Evolutionary conservation across 2,329 filamentous ascomycete species (phyloP), one percentile per base, ranked within the genome.

Genomic region (Hypocrella siamensis): DNA sequence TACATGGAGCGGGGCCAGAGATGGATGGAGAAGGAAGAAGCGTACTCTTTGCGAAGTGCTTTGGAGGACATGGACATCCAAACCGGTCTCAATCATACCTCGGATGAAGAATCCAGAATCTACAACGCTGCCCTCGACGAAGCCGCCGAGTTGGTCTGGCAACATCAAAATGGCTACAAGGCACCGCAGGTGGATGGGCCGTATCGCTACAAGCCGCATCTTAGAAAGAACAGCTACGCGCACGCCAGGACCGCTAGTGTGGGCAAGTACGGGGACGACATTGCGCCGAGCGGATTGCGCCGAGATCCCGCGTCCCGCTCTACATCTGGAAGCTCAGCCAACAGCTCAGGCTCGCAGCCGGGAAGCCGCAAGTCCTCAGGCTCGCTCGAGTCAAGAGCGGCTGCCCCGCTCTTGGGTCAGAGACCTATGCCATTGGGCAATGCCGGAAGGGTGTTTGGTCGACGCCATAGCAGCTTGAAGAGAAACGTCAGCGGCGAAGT

Each of bases 21-120:
- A 43, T 83, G 79, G 76, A 80, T 82, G 70, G 80, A 86, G 51
- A 81, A 79, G 50, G 78, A 84, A 46, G 80, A 86, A 52, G 76
- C 72, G 4, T 65, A 67, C 22, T 78, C 78, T 15, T 54, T 86
- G 36, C 69, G 77, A 14, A 66, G 74, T 38, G 79, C 80, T 9
- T 72, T 86, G 63, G 71, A 83, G 41, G 75, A 81, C 43, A 70
- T 85, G 66, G 70, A 80, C 36, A 40, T 79, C 27, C 61, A 60
- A 32, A 54, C 60, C 19, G 43, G 48, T 25, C 34, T 38, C 15
- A 43, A 50, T 28, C 45, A 40, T 6, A 38, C 39, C 9, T 44
- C 40, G 26, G 57, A 62, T 18, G 64, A 73, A 3, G 73, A 77
- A 15, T 74, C 78, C 36, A 69, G 68, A 28, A 51, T 86, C 30